Evolutionary conservation across 495 filamentous ascomycete genomes (phyloP).

Genomic region (Penicillium robsamsonii): DNA sequence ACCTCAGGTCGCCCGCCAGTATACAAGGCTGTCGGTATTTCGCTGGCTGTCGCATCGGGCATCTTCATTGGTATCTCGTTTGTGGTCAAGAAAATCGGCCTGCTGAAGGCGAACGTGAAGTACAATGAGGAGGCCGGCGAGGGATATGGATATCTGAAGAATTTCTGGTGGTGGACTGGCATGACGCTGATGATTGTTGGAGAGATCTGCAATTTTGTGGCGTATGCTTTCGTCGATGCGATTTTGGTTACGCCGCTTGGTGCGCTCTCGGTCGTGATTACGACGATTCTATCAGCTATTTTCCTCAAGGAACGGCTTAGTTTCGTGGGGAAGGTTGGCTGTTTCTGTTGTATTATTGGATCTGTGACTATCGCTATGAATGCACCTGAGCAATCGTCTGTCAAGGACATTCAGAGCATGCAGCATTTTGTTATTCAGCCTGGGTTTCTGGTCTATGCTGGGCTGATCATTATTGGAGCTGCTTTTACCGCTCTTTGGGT

Average conservation of each 20-base stretch:
- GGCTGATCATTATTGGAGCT: conserved; percentile 74
- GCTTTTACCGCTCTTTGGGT: conserved; percentile 74
- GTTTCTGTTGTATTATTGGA: conserved; percentile 91
- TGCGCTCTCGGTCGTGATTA: conserved; percentile 92
- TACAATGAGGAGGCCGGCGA: conserved; percentile 96
- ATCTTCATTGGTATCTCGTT: conserved; percentile 95
- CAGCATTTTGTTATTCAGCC: conserved; percentile 82
- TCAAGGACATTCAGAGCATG: conserved; percentile 89
- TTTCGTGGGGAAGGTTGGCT: conserved; percentile 93
- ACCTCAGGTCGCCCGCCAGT: conserved; percentile 49
- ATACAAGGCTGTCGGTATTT: conserved; percentile 88
- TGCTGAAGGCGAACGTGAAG: conserved; percentile 91
- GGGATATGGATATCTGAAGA: conserved; percentile 97
- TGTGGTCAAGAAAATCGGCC: conserved; percentile 88
- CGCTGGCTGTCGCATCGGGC: conserved; percentile 82
- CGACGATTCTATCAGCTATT: conserved; percentile 88
- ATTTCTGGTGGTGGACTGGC: conserved; percentile 90
- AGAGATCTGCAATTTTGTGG: conserved; percentile 96
- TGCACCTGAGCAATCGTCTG: conserved; percentile 81
- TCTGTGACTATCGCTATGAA: conserved; percentile 93
- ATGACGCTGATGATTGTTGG: conserved; percentile 98
- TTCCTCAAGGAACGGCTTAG: conserved; percentile 95
- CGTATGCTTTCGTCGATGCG: conserved; percentile 95
- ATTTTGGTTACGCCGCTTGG: conserved; percentile 94
- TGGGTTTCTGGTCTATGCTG: conserved; percentile 81